phyloP scores from a whole-genome alignment of 176 grass and related monocot species.

The Echinochloa phyllopogon region DNA sequence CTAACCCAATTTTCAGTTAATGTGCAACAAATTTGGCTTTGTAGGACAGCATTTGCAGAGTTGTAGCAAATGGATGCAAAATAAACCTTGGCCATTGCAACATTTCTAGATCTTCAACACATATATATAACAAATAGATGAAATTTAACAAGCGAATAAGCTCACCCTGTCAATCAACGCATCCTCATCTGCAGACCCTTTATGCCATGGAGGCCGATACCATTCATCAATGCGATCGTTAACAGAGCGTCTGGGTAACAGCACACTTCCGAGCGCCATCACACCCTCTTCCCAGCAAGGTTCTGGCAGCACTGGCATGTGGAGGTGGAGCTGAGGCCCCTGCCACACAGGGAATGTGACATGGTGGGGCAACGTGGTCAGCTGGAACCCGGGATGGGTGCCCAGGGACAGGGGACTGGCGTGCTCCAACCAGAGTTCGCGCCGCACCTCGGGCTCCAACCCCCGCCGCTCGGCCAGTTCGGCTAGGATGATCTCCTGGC shows the following conservation, averaged over 20 bases:
- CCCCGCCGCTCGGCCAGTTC: slow-evolving; percentile 14
- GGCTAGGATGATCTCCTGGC: slow-evolving; percentile 10
- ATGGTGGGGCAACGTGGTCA: not conserved
- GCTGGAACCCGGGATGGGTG: not conserved
- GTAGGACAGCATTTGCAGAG: not conserved
- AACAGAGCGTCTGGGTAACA: not conserved
- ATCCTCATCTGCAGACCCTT: not conserved
- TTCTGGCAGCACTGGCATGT: not conserved
- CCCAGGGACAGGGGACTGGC: not conserved
- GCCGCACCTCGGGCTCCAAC: not conserved
- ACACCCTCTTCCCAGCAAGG: not conserved
- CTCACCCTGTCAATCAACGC: not conserved
- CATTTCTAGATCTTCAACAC: not conserved
- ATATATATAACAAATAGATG: not conserved
- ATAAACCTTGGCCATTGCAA: not conserved
- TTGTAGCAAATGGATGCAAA: not conserved
- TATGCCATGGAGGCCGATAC: slow-evolving; percentile 28
- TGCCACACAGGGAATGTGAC: not conserved
- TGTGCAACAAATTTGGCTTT: not conserved
- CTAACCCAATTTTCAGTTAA: not conserved
- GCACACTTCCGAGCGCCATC: not conserved
- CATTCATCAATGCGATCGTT: slow-evolving; percentile 42
- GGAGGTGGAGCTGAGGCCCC: not conserved
- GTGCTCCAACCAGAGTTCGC: not conserved
- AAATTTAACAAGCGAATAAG: not conserved